Base-by-base conservation (phyloP, 192 early-diverging fungal species). In the Podila epicladia region DNA sequence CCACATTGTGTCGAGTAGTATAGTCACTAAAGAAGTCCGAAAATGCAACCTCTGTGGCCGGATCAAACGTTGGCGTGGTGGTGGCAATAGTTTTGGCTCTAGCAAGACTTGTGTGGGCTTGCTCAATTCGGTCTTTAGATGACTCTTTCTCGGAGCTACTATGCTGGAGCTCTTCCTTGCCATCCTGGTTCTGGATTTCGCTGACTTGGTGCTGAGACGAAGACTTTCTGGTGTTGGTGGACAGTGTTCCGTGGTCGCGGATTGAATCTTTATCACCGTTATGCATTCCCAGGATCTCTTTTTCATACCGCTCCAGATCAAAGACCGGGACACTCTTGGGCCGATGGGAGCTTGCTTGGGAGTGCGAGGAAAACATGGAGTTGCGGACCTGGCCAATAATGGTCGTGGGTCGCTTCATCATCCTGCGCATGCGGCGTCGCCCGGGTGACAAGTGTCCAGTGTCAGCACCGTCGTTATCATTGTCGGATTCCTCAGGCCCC, bases 301-400 rank as follows among this genome's bases (percentile, higher is more conserved):
- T 75, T 31, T 75, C 73, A 28, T 69, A 75, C n/a, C 73, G 58
- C 8, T 67, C 66, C n/a, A 75, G 58, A 22, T 75, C 73, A 67
- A 75, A 75, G 12, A 75, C 51, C 0, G 73, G 66, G 50, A 75
- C 61, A 58, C 73, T 75, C 29, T 62, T 75, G 33, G 73, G 73
- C 29, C 73, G 31, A 0, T 20, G 32, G 62, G 66, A 38, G 19
- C 60, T 55, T 1, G 28, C 20, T 0, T 22, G 4, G 20, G 66
- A 67, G 31, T 55, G 57, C 35, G 48, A 51, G 1, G 71, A 63
- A 0, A 59, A 38, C 31, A 68, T 31, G 22, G 73, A 68, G 33
- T 31, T 41, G 4, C 73, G 41, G 26, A 58, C 66, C 11, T 75
- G 73, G 31, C 73, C 73, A 58, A 75, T 75, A 28, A 75, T 75